phyloP scores from a whole-genome alignment of 768 basidiomycete genomes.

The Rhizopogon roseolus region DNA sequence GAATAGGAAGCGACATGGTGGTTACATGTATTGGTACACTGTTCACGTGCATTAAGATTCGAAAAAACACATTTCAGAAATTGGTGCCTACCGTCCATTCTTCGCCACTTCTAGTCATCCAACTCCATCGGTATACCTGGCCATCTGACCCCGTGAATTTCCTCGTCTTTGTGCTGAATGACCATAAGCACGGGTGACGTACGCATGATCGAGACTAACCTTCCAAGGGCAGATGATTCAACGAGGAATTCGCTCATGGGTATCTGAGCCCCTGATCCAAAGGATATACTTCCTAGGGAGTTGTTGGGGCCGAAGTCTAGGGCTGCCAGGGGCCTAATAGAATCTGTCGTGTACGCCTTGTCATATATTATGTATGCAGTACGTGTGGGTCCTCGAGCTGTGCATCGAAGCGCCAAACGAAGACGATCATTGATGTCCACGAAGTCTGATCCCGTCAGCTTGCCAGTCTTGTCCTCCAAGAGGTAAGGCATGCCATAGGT shows the following conservation, averaged over 20 bases:
- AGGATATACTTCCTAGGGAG: conserved; percentile 47
- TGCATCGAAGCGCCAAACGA: conserved; percentile 44
- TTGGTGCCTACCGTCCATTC: conserved; percentile 58
- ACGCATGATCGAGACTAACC: conserved; percentile 28
- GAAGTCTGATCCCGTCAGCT: conserved; percentile 50
- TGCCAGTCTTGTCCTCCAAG: conserved; percentile 60
- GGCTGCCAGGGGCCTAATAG: conserved; percentile 36
- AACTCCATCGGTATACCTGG: conserved; percentile 58
- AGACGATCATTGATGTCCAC: conserved; percentile 61
- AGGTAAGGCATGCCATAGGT: conserved; percentile 56
- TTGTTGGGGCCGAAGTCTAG: conserved; percentile 49
- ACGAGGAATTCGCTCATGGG: conserved; percentile 52
- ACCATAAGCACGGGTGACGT: conserved; percentile 3
- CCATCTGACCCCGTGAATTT: conserved; percentile 58
- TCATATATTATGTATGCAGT: conserved; percentile 53
- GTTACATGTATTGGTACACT: conserved; percentile 54
- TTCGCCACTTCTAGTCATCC: conserved; percentile 40
- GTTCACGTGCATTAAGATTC: neutral
- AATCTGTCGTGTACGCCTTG: conserved; percentile 20
- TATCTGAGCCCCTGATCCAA: conserved; percentile 31
- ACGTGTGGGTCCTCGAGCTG: conserved; percentile 34
- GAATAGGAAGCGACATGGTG: conserved; percentile 58
- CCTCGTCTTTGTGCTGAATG: conserved; percentile 36
- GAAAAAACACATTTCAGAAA: neutral
- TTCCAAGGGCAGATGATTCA: conserved; percentile 33